Conservation (phyloP, 768 basidiomycete genomes). For the Suillus hirtellus region DNA sequence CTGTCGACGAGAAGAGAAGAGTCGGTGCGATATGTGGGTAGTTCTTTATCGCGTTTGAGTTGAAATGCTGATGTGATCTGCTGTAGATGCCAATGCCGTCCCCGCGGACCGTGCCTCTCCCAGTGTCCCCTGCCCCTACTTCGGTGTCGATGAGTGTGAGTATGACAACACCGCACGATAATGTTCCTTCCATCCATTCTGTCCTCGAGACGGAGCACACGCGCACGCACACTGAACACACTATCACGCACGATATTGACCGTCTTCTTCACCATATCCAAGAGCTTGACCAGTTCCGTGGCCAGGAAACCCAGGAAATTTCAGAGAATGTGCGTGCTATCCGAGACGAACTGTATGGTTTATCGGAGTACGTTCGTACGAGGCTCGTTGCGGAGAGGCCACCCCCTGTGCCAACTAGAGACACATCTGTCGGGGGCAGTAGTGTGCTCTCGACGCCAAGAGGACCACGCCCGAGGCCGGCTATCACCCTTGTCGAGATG, state of each 20-base stretch:
- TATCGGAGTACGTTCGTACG: slow-evolving; percentile 57
- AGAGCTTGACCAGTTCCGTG: slow-evolving; percentile 63
- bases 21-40: slow-evolving; percentile 38
- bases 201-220: slow-evolving; percentile 45
- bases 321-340: slow-evolving; percentile 69
- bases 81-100: slow-evolving; percentile 22
- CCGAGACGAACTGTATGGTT: slow-evolving; percentile 63
- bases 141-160: slow-evolving; percentile 49
- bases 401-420: slow-evolving; percentile 29
- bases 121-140: slow-evolving; percentile 35
- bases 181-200: slow-evolving; percentile 50
- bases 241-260: slow-evolving; percentile 53
- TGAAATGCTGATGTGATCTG: slow-evolving; percentile 16
- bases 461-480: slow-evolving; percentile 24
- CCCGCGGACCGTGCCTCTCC: slow-evolving; percentile 34
- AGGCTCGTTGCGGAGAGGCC: slow-evolving; percentile 27
- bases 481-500: slow-evolving; percentile 35
- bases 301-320: slow-evolving; percentile 63
- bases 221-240: slow-evolving; percentile 39
- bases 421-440: slow-evolving; percentile 48
- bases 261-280: slow-evolving; percentile 54
- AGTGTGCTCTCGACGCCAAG: slow-evolving; percentile 38
- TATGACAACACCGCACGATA: slow-evolving; percentile 47
- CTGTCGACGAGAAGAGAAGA: slow-evolving; percentile 43
- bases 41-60: neutral